phyloP scores from a whole-genome alignment of 345 rosid species.

The Acer yangbiense region DNA sequence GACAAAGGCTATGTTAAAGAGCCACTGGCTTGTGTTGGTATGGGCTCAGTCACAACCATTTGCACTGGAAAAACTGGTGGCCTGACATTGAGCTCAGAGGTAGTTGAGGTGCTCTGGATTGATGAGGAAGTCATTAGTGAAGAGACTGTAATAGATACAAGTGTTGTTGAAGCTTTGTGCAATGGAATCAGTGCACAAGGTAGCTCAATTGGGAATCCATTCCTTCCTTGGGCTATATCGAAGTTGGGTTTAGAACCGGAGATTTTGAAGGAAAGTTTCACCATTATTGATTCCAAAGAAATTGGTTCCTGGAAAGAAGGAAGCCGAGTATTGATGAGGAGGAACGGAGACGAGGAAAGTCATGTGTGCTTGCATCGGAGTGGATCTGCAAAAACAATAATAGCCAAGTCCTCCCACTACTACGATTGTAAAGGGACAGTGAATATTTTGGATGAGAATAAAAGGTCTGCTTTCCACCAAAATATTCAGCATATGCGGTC shows the following conservation, averaged over 20 bases:
- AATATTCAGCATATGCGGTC: conserved; percentile 4
- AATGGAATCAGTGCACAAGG: background rate
- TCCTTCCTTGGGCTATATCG: conserved; percentile 6
- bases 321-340: background rate
- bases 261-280: conserved; percentile 10
- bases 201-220: background rate
- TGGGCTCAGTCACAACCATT: conserved; percentile 19
- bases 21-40: conserved; percentile 1
- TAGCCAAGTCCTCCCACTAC: background rate
- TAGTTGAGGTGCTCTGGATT: conserved; percentile 4
- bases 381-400: conserved; percentile 14
- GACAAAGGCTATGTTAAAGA: background rate
- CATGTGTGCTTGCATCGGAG: conserved; percentile 5
- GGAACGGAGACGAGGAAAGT: background rate
- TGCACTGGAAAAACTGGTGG: conserved; percentile 12
- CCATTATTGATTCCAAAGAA: background rate
- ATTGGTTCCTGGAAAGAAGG: background rate
- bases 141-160: background rate
- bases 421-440: background rate
- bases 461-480: background rate
- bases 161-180: conserved; percentile 9
- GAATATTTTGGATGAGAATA: background rate
- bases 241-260: conserved; percentile 1
- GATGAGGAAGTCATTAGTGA: conserved; percentile 4
- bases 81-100: background rate